Evolutionary conservation across 768 basidiomycete species (phyloP).

Genomic region (Sistotremastrum niveocremeum): DNA sequence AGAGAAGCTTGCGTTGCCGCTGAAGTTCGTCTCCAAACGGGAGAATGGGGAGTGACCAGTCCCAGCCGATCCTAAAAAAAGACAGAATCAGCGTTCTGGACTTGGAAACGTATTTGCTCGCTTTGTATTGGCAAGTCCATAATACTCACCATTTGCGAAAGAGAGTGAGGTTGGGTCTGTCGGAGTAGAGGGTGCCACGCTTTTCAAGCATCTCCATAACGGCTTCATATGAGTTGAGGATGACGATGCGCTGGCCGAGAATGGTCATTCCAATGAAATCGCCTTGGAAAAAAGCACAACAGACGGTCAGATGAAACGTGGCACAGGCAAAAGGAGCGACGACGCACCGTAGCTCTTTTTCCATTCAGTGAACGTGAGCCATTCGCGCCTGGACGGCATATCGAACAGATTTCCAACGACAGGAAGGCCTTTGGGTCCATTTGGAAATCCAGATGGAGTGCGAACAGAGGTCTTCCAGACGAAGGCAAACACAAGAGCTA

Average conservation of each 20-base stretch:
- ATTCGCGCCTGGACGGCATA: slow-evolving; percentile 35
- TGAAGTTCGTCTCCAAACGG: no score
- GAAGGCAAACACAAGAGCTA: neutral
- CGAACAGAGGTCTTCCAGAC: slow-evolving; percentile 76
- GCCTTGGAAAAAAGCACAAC: neutral
- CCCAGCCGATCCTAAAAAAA: slow-evolving; percentile 2
- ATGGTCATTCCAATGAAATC: neutral
- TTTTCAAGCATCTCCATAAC: slow-evolving; percentile 1
- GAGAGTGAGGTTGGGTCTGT: slow-evolving; percentile 1
- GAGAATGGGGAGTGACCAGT: neutral
- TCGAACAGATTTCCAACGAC: slow-evolving; percentile 41
- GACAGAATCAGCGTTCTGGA: neutral
- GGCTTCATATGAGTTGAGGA: neutral
- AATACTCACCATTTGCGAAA: neutral
- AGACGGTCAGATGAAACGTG: neutral
- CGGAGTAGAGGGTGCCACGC: slow-evolving; percentile 2
- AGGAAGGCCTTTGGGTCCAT: slow-evolving; percentile 37
- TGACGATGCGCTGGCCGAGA: slow-evolving; percentile 1
- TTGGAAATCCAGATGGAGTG: slow-evolving; percentile 67
- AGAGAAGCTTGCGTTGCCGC: no score
- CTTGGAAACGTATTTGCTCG: no score
- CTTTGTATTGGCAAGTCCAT: neutral
- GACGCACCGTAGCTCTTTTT: slow-evolving; percentile 34
- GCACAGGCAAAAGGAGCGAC: neutral
- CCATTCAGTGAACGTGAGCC: slow-evolving; percentile 40